Evolutionary conservation across 768 basidiomycete genomes (phyloP).

Genomic region (Pleurotus giganteus): DNA sequence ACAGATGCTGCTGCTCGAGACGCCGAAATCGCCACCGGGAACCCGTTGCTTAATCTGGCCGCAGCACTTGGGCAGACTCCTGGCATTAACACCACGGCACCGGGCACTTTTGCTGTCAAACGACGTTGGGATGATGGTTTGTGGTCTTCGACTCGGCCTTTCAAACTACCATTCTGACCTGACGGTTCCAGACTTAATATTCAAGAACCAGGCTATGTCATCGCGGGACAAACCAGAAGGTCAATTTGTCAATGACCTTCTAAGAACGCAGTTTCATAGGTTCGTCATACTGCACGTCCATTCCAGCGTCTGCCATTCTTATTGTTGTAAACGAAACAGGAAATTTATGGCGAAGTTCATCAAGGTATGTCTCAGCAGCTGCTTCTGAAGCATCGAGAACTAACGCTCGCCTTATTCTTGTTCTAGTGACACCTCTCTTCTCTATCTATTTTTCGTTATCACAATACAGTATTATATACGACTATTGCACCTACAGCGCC

Average conservation of each 20-base stretch:
- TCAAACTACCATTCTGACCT: conserved; percentile 5
- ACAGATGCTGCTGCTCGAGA: conserved; percentile 63
- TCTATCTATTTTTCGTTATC: neutral
- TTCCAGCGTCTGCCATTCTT: neutral
- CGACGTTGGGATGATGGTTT: conserved; percentile 93
- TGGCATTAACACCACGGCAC: conserved; percentile 68
- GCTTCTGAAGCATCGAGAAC: neutral
- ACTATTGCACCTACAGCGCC: neutral
- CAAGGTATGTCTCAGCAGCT: conserved; percentile 46
- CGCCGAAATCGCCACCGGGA: conserved; percentile 79
- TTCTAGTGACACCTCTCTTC: conserved; percentile 1
- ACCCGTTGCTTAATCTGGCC: conserved; percentile 88
- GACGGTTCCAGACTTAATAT: conserved; percentile 74
- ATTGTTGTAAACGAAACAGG: conserved; percentile 35
- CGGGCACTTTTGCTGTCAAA: conserved; percentile 89
- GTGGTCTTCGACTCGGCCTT: conserved; percentile 19
- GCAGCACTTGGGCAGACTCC: conserved; percentile 82
- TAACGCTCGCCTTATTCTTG: conserved; percentile 9
- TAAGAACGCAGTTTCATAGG: conserved; percentile 94
- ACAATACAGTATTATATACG: neutral
- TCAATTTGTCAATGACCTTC: conserved; percentile 92
- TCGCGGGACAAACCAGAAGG: conserved; percentile 59
- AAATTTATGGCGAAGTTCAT: conserved; percentile 94
- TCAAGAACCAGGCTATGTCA: conserved; percentile 94
- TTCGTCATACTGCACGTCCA: conserved; percentile 33